phyloP scores from a whole-genome alignment of 176 grass and related monocot genomes.

The Pontederia paniculata region DNA sequence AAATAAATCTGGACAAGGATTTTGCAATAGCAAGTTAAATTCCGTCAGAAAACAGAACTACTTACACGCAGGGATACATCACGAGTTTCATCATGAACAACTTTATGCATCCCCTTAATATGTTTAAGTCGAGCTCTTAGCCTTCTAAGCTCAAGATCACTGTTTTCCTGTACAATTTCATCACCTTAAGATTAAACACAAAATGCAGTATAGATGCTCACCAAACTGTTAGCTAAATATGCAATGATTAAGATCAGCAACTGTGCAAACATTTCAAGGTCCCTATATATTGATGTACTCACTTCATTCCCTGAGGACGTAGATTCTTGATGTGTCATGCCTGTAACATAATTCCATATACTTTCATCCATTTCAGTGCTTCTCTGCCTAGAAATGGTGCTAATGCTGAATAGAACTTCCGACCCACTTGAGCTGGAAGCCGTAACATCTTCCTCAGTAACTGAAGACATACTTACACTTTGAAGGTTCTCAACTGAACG shows the following conservation, averaged over 20 bases:
- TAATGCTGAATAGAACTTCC: not conserved
- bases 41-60: not conserved
- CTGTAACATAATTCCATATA: not conserved
- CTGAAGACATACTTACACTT: not conserved
- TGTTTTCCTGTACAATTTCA: constrained; percentile 28
- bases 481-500: not conserved
- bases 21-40: constrained; percentile 3
- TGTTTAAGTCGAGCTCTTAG: constrained; percentile 36
- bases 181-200: not conserved
- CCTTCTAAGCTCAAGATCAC: constrained; percentile 45
- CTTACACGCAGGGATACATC: constrained; percentile 31
- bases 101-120: constrained; percentile 22
- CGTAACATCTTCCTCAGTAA: not conserved
- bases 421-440: constrained; percentile 1
- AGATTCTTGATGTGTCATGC: constrained; percentile 1
- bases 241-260: not conserved
- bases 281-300: not conserved
- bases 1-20: not conserved
- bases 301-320: constrained; percentile 4
- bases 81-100: constrained; percentile 26
- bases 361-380: constrained; percentile 2
- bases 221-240: not conserved
- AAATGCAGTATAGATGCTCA: not conserved
- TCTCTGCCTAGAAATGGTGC: not conserved
- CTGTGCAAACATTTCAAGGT: not conserved